Base-by-base conservation (phyloP, 345 rosid genomes). In the Draba incana region DNA sequence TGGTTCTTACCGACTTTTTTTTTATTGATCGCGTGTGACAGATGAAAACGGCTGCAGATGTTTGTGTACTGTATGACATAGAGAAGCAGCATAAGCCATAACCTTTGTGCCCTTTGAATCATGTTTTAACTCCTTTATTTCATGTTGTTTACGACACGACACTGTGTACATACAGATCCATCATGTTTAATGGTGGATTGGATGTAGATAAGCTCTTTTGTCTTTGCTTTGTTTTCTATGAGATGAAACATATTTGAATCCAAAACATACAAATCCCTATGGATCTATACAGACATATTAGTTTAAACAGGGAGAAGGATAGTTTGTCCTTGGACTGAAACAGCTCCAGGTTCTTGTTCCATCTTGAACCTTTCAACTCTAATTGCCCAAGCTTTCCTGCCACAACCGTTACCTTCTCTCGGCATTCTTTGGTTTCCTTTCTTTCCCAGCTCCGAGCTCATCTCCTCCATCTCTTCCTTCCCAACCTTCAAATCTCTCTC, bases 1-100 rank as follows among this genome's bases (percentile, higher is more conserved):
- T 65, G 37, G 61, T 56, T 61, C 49, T 60, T 41, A 61, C 12
- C 12, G 42, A 41, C 3, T 35, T n/a, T 48, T 49, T 42, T 14
- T 28, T 57, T 24, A 14, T 52, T 57, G 57, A 41, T 54, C 10
- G 23, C 0, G 41, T 65, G 49, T 59, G 76, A 51, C 89, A 92
- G 98, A 78, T 92, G 90, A 92, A 90, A 87, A 90, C 96, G 4
- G 98, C 97, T 6, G 96, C 98, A n/a, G 97, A 92, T 59, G 69
- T 79, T 25, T 88, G 97, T 58, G 96, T 92, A 64, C 82, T 86
- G 65, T 79, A 83, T 62, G 98, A 92, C 75, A 84, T 81, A 51
- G 83, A 83, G 78, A 92, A 79, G 70, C 87, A 88, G 71, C 82
- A 75, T 57, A 78, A 76, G 70, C 65, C 75, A 9, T 84, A 66